Evolutionary conservation across 192 early-diverging fungal species (phyloP).

Genomic region (Entomortierella lignicola): DNA sequence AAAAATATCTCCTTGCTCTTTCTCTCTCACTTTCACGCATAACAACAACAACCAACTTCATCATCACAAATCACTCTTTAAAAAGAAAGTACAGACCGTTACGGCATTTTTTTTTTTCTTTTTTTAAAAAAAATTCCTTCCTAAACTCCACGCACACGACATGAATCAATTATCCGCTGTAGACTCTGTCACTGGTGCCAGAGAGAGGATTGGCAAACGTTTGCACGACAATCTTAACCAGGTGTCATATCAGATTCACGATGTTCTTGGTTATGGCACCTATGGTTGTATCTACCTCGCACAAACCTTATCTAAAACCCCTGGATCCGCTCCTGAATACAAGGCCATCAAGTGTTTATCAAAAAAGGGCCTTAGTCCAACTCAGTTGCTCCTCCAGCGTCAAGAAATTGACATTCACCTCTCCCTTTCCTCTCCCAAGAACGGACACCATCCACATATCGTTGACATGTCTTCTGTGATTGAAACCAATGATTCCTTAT

Average conservation of each 20-base stretch:
- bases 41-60: slow-evolving; percentile 1
- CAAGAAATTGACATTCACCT: slow-evolving; percentile 70
- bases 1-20: slow-evolving; percentile 3
- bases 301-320: slow-evolving; percentile 27
- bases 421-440: slow-evolving; percentile 51
- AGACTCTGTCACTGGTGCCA: slow-evolving; percentile 44
- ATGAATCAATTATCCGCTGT: slow-evolving; percentile 37
- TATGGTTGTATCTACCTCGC: slow-evolving; percentile 81
- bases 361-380: slow-evolving; percentile 52
- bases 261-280: slow-evolving; percentile 75
- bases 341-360: slow-evolving; percentile 73
- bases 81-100: slow-evolving; percentile 12
- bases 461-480: slow-evolving; percentile 90
- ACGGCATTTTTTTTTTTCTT: neutral
- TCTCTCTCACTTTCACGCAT: neutral
- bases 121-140: neutral
- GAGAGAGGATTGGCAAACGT: slow-evolving; percentile 30
- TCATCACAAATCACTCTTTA: slow-evolving; percentile 3
- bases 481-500: slow-evolving; percentile 87
- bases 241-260: slow-evolving; percentile 57
- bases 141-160: slow-evolving; percentile 6
- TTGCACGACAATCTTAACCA: slow-evolving; percentile 32
- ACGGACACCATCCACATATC: slow-evolving; percentile 79
- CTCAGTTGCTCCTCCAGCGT: slow-evolving; percentile 64
- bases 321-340: slow-evolving; percentile 52